Conservation (phyloP, 73 alveolate genomes). For the Halteria grandinella region DNA sequence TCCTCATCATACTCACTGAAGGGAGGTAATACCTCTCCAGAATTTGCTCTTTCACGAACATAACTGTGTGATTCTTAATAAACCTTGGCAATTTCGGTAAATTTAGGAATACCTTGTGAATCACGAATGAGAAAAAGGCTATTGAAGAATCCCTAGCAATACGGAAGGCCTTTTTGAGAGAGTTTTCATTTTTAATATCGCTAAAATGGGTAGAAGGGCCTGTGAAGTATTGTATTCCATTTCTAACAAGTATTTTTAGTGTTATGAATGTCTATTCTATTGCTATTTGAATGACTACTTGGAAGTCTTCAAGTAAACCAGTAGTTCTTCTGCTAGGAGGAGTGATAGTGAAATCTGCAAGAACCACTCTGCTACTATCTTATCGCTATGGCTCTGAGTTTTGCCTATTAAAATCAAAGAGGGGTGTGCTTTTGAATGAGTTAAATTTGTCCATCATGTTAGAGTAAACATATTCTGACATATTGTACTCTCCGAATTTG, state of each 20-base stretch:
- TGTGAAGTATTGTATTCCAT: too few species aligned
- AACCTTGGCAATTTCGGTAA: constrained; percentile 21
- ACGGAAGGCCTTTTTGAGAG: background rate
- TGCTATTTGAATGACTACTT: constrained; percentile 30
- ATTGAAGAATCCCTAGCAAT: constrained; percentile 1
- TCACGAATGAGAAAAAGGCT: constrained; percentile 42
- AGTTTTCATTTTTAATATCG: background rate
- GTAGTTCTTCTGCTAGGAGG: constrained; percentile 27
- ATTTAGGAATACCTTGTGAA: constrained; percentile 17
- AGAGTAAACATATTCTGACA: constrained; percentile 26
- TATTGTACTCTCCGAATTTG: background rate
- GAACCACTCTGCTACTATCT: constrained; percentile 45
- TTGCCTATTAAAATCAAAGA: background rate
- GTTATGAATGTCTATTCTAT: constrained; percentile 34
- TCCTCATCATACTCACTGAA: constrained; percentile 5
- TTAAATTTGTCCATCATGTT: constrained; percentile 5
- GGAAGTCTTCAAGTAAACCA: constrained; percentile 47
- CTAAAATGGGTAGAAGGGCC: background rate
- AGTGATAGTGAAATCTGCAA: too few species aligned
- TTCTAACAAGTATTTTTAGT: constrained; percentile 14
- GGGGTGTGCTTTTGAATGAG: background rate
- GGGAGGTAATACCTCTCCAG: constrained; percentile 28
- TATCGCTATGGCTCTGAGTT: background rate
- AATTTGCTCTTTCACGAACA: constrained; percentile 30
- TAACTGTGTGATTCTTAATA: constrained; percentile 4